Conservation (phyloP, 83 land plant species). For the Isoetes engelmannii region DNA sequence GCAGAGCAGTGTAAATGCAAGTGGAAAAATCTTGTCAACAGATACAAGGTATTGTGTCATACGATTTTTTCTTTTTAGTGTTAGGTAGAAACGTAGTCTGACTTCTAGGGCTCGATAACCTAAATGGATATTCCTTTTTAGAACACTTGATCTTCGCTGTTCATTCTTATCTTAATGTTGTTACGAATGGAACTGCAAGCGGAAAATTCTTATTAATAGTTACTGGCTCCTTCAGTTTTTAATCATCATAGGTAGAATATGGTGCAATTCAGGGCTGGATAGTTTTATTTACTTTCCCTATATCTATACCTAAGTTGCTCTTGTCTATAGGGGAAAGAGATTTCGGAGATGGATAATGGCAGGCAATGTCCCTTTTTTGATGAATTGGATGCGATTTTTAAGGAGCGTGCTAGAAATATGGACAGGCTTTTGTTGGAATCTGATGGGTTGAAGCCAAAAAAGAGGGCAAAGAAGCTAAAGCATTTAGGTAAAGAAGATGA, state of each 20-base stretch:
- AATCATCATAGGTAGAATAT: too few species aligned
- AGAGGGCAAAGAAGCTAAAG: conserved; percentile 2
- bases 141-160: neutral
- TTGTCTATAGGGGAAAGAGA: conserved; percentile 12
- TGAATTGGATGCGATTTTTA: conserved; percentile 12
- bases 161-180: neutral
- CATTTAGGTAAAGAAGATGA: neutral
- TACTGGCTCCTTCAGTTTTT: too few species aligned
- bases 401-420: conserved; percentile 10
- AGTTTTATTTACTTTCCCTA: too few species aligned
- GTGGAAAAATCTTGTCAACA: neutral
- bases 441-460: neutral
- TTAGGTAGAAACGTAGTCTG: neutral
- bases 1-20: conserved; percentile 27
- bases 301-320: neutral
- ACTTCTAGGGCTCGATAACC: neutral
- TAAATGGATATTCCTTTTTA: neutral
- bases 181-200: neutral
- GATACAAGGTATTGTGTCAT: neutral
- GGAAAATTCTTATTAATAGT: too few species aligned
- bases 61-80: neutral
- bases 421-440: conserved; percentile 11
- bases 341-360: conserved; percentile 12
- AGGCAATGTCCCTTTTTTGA: conserved; percentile 14
- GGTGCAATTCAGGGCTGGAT: too few species aligned